Conservation (phyloP, 83 land plant species). For the Thuja plicata region DNA sequence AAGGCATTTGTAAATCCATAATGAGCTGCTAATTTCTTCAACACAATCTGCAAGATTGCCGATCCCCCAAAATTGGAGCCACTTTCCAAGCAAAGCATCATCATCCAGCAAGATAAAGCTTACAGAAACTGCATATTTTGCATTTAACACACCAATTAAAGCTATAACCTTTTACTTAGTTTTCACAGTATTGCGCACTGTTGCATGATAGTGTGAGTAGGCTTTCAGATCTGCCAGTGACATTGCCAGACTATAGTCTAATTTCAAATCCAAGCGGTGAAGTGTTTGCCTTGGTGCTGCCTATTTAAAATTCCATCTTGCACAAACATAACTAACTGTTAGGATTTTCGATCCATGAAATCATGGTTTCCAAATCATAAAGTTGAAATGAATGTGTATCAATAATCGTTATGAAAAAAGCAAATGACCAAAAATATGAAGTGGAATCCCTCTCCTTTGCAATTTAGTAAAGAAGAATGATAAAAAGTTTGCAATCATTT, state of each 20-base stretch:
- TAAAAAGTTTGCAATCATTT: too few relatives aligned
- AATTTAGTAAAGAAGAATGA: too few relatives aligned
- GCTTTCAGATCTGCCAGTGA: neutral
- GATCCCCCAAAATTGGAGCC: neutral
- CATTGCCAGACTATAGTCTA: neutral
- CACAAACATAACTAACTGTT: neutral
- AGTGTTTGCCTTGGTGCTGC: neutral
- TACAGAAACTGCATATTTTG: too few relatives aligned
- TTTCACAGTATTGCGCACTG: neutral
- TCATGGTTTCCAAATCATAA: neutral
- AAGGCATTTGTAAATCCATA: neutral
- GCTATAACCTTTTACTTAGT: neutral
- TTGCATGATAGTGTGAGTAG: neutral
- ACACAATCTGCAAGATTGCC: neutral
- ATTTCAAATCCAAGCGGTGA: neutral
- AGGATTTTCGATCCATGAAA: neutral
- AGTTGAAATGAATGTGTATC: too few relatives aligned
- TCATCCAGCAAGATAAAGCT: neutral
- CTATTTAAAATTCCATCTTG: neutral
- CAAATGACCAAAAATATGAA: too few relatives aligned
- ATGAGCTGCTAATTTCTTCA: neutral
- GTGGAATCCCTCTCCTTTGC: too few relatives aligned
- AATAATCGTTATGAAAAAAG: too few relatives aligned
- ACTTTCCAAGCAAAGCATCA: neutral
- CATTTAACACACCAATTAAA: neutral